Percentiles rank a stretch among this genome's conserved stretches.
These are phyloP conservation scores for Populus hybrid DNA, from an alignment of 441 rosid genomes.

Conservation along the genomic window DNA sequence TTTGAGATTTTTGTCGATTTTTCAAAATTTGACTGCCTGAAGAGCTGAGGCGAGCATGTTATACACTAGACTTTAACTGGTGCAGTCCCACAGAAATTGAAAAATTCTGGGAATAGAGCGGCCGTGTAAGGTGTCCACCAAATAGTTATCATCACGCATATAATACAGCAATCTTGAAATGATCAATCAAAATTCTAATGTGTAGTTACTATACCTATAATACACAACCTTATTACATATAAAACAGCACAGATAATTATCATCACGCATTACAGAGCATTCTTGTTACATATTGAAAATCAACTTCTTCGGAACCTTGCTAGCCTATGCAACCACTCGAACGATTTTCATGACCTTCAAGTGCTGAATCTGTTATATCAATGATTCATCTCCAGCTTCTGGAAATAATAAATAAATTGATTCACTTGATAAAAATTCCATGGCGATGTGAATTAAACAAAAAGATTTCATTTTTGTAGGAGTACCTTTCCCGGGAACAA, in stretches of 20 bases:
- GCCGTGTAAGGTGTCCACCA: background rate
- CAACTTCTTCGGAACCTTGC: background rate
- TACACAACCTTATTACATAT: no score
- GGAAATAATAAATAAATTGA: constrained; percentile 15
- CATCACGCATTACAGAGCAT: background rate
- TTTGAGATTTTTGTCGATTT: no score
- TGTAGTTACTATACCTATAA: no score
- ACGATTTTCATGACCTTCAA: background rate
- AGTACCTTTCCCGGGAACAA: constrained; percentile 86
- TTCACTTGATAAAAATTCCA: background rate
- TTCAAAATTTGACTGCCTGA: background rate
- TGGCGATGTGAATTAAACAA: background rate
- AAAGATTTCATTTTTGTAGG: background rate
- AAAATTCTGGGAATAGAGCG: background rate
- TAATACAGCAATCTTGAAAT: no score
- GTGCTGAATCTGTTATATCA: constrained; percentile 31
- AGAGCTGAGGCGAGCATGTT: background rate
- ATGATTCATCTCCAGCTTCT: constrained; percentile 70
- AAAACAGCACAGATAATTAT: background rate
- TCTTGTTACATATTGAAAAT: background rate
- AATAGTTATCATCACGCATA: no score
- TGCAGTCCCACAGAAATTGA: no score
- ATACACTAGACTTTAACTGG: background rate
- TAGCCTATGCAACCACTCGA: background rate
- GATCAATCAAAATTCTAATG: no score